Base-by-base conservation (phyloP, 1,139 yeast genomes). In the Blastobotrys raffinosifermentans region DNA sequence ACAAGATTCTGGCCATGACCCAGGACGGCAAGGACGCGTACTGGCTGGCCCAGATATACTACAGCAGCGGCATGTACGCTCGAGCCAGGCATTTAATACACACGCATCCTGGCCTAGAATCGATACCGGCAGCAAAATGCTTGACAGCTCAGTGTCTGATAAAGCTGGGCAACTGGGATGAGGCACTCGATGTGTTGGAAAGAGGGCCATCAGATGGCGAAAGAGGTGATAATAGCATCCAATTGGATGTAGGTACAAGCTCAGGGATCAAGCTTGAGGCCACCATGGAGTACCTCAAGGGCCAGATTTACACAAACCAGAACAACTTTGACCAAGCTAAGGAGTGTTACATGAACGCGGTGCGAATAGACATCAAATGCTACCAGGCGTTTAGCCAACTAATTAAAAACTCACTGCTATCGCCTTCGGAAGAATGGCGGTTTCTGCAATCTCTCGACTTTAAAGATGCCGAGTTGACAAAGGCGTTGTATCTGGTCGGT, bases 1-100 rank as follows among this genome's bases (percentile, higher is more conserved):
- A 91, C 63, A 91, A 89, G 52, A 84, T 93, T 7, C 69, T 83
- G 33, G 77, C 89, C 0, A 64, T 89, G 42, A 82, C 89, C 1
- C 47, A 75, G 45, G 96, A 89, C 54, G 82, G 96, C 11, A 84
- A 82, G 53, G 97, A 91, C 59, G 96, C 96, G 10, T 89, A 87
- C 58, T 91, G 97, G 96, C 68, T 91, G 30, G 96, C 95, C 0
- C 96, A 91, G 61, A 94, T 84, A 2, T 80, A 82, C 56, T 85
- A 78, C 58, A 66, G 72, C 36, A 72, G 77, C 44, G 91, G 93
- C 9, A 77, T 84, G 54, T 87, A 76, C 57, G 72, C 81, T 26
- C 68, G 96, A 30, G 96, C 95, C 2, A 75, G 85, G 40, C 79
- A 78, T 48, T 61, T 89, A 34, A 57, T 76, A 11, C 53, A 67